These are phyloP conservation scores for Lipomyces spencermartinsiae DNA, from an alignment of 805 yeast species.

Conservation along the genomic window DNA sequence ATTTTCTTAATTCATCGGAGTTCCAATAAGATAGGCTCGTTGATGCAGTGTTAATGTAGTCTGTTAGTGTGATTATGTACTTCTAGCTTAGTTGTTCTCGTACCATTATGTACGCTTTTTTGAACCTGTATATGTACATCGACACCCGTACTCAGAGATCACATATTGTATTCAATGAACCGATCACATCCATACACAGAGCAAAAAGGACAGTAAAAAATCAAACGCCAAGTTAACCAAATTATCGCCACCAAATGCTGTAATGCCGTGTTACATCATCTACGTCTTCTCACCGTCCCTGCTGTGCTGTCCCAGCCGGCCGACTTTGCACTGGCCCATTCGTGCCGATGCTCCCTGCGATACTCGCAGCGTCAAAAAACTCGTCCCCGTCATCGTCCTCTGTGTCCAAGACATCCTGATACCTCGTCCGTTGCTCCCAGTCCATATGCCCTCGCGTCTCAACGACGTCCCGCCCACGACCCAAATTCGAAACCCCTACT, in stretches of 20 bases:
- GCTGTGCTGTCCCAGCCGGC: too few relatives aligned
- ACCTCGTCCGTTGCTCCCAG: conserved; percentile 19
- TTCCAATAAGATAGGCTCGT: background rate
- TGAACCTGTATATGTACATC: background rate
- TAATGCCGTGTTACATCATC: background rate
- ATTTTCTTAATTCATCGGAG: background rate
- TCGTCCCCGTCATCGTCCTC: conserved; percentile 16
- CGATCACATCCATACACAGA: background rate
- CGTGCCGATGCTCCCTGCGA: background rate
- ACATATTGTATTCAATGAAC: background rate
- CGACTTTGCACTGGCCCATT: background rate
- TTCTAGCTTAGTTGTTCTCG: background rate
- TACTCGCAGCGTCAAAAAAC: conserved; percentile 17
- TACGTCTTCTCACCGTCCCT: background rate
- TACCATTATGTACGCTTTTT: background rate
- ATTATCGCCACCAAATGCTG: background rate
- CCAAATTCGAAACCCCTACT: conserved; percentile 23
- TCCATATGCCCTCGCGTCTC: conserved; percentile 23
- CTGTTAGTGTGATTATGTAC: background rate
- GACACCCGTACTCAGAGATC: background rate
- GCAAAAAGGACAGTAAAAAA: background rate
- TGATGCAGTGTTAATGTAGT: background rate
- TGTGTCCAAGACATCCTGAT: background rate
- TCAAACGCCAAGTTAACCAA: background rate
- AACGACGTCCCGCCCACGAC: conserved; percentile 17